A percentile compares a stretch with the other conserved stretches of the same genome.
These are phyloP conservation scores for Sporothrix inflata DNA, from an alignment of 2,329 filamentous ascomycete genomes.

Conservation along the genomic window DNA sequence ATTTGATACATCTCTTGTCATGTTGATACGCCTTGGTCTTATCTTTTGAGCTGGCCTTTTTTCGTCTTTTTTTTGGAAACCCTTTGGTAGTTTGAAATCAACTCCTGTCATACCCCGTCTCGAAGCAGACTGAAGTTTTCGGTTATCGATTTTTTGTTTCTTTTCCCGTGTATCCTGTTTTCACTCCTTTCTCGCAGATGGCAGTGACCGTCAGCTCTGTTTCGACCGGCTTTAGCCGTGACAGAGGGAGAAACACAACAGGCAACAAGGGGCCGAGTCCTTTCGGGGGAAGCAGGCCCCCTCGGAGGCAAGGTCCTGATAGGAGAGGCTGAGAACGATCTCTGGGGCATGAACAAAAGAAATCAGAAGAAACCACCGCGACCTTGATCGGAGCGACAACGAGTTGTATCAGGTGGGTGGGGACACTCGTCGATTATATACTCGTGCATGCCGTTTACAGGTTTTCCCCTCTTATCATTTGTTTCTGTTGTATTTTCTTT, in stretches of 20 bases:
- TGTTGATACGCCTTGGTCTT: slow-evolving; percentile 8
- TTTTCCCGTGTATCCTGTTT: neutral
- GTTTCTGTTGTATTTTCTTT: neutral
- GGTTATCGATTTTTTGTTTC: neutral
- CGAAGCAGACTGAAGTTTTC: neutral
- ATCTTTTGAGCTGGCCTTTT: neutral
- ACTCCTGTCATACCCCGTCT: neutral
- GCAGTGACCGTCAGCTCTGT: neutral
- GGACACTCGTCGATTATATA: neutral
- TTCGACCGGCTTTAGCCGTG: slow-evolving; percentile 17
- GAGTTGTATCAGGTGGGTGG: slow-evolving; percentile 21
- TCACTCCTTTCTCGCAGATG: neutral
- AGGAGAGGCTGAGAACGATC: neutral
- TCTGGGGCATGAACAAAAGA: neutral
- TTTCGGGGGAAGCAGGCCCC: neutral
- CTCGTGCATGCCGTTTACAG: neutral
- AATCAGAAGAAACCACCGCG: neutral
- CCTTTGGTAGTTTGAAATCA: neutral
- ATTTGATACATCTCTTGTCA: slow-evolving; percentile 13
- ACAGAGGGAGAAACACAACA: slow-evolving; percentile 4
- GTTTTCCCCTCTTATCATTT: neutral
- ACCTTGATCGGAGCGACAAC: neutral
- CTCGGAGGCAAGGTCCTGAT: neutral
- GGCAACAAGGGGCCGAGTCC: neutral
- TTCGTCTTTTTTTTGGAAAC: neutral